Evolutionary conservation across 2,329 filamentous ascomycete species (phyloP), one percentile per base, ranked within the genome.

Genomic region (Colletotrichum echinochloae): DNA sequence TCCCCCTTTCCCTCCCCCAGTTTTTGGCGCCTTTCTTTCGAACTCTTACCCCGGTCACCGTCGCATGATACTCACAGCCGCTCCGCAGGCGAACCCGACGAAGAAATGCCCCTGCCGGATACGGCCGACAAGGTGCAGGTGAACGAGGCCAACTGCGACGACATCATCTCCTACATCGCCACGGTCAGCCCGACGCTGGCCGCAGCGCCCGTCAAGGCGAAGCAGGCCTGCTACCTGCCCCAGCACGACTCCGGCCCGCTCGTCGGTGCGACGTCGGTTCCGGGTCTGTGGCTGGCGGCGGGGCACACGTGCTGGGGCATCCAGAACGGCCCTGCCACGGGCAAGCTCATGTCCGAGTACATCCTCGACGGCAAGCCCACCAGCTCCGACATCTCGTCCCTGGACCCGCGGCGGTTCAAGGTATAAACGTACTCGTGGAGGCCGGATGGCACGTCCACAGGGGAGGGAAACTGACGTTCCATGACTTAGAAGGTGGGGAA

Each of bases 301-400:
- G 96, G 96, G 0, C 96, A 99, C 83, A 97, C 94, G 1, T 98
- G 95, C 82, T 99, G 96, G 96, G 96, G 96, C 0, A 97, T 99
- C 28, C 95, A 98, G 83, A 98, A 99, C 82, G 94, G 91, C 0
- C 95, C 95, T 1, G 96, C 88, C 1, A 98, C 95, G 9, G 93
- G 93, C 5, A 93, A 91, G 81, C 79, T 95, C 48, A 91, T 96
- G 84, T 91, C 92, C 46, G 92, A 95, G 80, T 90, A 93, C 80
- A 83, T 96, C 2, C 90, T 95, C 76, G 92, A 95, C 65, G 93
- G 92, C 0, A 81, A 83, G 70, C 88, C 91, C 1, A 90, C 81
- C 76, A 94, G 92, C 74, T 91, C 92, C 5, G 86, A 90, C 72
- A 85, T 94, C 37, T 83, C 83, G 1, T 87, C 85, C 46, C 79